Conservation (phyloP, 2,329 filamentous ascomycete species). For the Trichoderma breve region DNA sequence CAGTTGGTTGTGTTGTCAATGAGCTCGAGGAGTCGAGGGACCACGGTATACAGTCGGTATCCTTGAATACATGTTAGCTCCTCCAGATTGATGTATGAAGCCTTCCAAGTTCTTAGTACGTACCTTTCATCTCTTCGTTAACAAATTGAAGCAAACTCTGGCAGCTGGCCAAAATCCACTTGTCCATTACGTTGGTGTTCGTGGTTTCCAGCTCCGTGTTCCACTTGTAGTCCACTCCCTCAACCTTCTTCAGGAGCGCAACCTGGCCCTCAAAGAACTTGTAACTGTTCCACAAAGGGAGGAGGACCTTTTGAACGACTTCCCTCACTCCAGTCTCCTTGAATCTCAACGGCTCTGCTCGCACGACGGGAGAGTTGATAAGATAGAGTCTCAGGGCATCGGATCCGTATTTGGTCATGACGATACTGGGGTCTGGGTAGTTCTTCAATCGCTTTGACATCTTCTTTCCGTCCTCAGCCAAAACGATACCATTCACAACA, state of each 20-base stretch:
- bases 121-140: slow-evolving; percentile 84
- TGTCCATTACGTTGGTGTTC: slow-evolving; percentile 91
- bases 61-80: slow-evolving; percentile 35
- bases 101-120: slow-evolving; percentile 31
- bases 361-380: slow-evolving; percentile 93
- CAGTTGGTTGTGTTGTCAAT: slow-evolving; percentile 98
- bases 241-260: slow-evolving; percentile 79
- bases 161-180: slow-evolving; percentile 90
- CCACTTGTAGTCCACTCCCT: slow-evolving; percentile 73
- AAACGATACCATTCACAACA: slow-evolving; percentile 92
- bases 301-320: slow-evolving; percentile 84
- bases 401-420: slow-evolving; percentile 86
- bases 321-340: slow-evolving; percentile 92
- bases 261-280: slow-evolving; percentile 95
- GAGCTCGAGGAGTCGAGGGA: slow-evolving; percentile 75
- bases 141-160: slow-evolving; percentile 90
- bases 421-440: slow-evolving; percentile 80
- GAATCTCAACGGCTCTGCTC: slow-evolving; percentile 86
- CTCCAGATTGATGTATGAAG: background rate
- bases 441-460: slow-evolving; percentile 98
- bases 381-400: slow-evolving; percentile 93
- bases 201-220: slow-evolving; percentile 71
- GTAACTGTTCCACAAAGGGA: slow-evolving; percentile 94
- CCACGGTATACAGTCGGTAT: slow-evolving; percentile 85
- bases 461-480: slow-evolving; percentile 95